phyloP scores from a whole-genome alignment of 352 stramenopile genomes.

The Phytophthora brassicae region DNA sequence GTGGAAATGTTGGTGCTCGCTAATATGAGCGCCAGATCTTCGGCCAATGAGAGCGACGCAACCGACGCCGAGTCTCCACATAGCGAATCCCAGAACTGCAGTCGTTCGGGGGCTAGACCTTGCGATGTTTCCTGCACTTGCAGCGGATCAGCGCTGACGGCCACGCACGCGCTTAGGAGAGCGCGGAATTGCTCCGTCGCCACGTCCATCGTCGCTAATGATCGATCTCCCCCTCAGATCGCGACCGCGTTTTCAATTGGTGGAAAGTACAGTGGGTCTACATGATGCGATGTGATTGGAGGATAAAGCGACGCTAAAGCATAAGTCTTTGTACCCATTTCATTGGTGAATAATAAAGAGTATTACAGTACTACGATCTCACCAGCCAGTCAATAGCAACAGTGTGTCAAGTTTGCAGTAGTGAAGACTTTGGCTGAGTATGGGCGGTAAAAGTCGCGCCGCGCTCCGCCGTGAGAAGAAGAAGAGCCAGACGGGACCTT shows the following conservation, averaged over 20 bases:
- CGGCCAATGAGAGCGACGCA: constrained; percentile 26
- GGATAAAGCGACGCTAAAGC: background rate
- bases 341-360: background rate
- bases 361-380: background rate
- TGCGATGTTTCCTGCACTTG: constrained; percentile 6
- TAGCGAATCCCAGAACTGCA: constrained; percentile 54
- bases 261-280: constrained; percentile 23
- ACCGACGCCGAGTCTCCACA: constrained; percentile 26
- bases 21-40: constrained; percentile 64
- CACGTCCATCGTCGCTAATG: constrained; percentile 40
- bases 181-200: constrained; percentile 43
- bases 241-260: constrained; percentile 36
- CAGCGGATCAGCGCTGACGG: constrained; percentile 20
- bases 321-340: constrained; percentile 2
- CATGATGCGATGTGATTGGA: constrained; percentile 15
- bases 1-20: constrained; percentile 48
- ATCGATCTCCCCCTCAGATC: constrained; percentile 16
- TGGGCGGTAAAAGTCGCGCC: constrained; percentile 45
- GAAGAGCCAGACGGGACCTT: constrained; percentile 23
- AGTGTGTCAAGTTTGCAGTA: constrained; percentile 4
- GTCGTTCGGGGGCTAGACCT: constrained; percentile 43
- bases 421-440: constrained; percentile 1
- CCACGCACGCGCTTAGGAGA: constrained; percentile 43
- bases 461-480: constrained; percentile 50
- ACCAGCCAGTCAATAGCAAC: constrained; percentile 6